Conservation (phyloP, 2,329 filamentous ascomycete species). For the Epichloe hybrida region DNA sequence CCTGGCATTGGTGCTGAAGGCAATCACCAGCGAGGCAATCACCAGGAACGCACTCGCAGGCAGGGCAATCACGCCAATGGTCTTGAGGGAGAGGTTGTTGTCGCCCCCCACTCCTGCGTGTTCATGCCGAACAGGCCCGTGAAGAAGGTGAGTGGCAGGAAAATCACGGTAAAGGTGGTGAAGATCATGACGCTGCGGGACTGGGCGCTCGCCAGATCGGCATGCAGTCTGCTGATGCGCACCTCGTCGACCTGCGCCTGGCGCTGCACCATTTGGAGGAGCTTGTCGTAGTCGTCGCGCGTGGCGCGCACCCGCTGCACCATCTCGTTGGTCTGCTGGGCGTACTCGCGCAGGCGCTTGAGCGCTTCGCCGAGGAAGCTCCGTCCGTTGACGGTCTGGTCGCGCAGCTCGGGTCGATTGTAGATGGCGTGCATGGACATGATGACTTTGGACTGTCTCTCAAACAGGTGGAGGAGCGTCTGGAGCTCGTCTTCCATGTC, state of each 20-base stretch:
- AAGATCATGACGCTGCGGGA: constrained; percentile 53
- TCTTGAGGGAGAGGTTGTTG: constrained; percentile 27
- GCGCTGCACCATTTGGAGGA: constrained; percentile 53
- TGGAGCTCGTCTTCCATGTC: constrained; percentile 52
- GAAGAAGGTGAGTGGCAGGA: constrained; percentile 51
- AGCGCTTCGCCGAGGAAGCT: constrained; percentile 40
- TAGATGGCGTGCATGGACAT: constrained; percentile 33
- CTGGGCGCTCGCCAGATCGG: constrained; percentile 48
- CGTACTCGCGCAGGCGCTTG: constrained; percentile 39
- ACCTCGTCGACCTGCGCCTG: constrained; percentile 55
- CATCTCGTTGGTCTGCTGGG: constrained; percentile 42
- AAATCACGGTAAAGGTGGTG: constrained; percentile 50
- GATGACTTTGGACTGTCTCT: constrained; percentile 40
- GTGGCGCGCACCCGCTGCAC: constrained; percentile 41
- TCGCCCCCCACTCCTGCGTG: constrained; percentile 44
- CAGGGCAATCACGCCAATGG: constrained; percentile 34
- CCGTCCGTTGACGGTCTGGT: constrained; percentile 31
- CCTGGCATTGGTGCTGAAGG: constrained; percentile 38
- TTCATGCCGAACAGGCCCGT: constrained; percentile 55
- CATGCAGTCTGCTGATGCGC: constrained; percentile 46
- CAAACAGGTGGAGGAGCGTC: constrained; percentile 42
- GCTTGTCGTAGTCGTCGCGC: constrained; percentile 49
- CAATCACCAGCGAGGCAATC: constrained; percentile 34
- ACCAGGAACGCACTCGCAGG: constrained; percentile 37
- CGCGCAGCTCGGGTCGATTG: constrained; percentile 25